Percentiles rank a stretch among this genome's conserved stretches.
phyloP scores from a whole-genome alignment of 2,329 filamentous ascomycete species.

The Ascomycota sp. region DNA sequence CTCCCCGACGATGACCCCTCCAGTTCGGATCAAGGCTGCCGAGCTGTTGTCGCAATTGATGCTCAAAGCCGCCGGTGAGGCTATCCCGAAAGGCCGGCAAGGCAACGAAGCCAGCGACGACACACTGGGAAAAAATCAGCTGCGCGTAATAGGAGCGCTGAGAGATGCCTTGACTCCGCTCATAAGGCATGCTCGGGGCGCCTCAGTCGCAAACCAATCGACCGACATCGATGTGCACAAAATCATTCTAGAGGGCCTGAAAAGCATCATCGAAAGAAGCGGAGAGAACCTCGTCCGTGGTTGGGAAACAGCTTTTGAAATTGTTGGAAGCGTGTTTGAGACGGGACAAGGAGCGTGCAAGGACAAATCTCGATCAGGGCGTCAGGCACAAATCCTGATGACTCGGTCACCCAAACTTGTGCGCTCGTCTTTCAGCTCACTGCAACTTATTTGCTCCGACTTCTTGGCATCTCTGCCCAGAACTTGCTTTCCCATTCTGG shows the following conservation, averaged over 20 bases:
- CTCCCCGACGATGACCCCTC: constrained; percentile 23
- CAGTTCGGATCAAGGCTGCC: constrained; percentile 38
- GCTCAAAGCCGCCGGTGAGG: constrained; percentile 35
- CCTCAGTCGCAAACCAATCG: constrained; percentile 35
- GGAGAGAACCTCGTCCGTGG: constrained; percentile 67
- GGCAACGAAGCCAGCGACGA: constrained; percentile 11
- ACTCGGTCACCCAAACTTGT: constrained; percentile 56
- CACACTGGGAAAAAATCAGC: constrained; percentile 40
- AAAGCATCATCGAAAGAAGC: constrained; percentile 67
- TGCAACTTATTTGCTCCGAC: constrained; percentile 87
- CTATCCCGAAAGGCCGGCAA: constrained; percentile 28
- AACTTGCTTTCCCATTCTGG: constrained; percentile 53
- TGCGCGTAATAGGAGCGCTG: constrained; percentile 48
- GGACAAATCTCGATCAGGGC: constrained; percentile 9
- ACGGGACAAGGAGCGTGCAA: constrained; percentile 15
- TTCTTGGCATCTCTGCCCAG: constrained; percentile 59
- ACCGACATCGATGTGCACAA: constrained; percentile 65
- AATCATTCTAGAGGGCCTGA: constrained; percentile 58
- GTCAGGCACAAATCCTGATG: constrained; percentile 16
- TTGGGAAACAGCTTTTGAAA: constrained; percentile 71
- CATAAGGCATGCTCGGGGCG: constrained; percentile 28
- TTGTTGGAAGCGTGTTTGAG: constrained; percentile 66
- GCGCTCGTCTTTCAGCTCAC: constrained; percentile 67
- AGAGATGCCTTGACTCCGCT: constrained; percentile 36
- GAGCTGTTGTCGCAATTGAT: constrained; percentile 40